These are phyloP conservation scores for Grosmannia serpens DNA, from an alignment of 2,329 filamentous ascomycete species.

Conservation along the genomic window DNA sequence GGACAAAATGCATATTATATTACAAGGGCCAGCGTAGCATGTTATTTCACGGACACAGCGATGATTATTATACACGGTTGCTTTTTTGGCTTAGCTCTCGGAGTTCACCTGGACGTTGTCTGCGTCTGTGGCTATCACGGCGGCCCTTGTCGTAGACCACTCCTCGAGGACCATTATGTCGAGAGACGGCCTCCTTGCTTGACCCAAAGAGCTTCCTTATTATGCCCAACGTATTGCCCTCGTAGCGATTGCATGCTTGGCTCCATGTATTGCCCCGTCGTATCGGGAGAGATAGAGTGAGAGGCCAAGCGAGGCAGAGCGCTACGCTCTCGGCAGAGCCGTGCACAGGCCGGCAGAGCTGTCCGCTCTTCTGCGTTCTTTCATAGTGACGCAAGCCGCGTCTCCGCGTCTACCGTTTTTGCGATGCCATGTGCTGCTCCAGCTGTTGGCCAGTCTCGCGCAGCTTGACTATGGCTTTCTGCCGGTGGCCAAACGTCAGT, in stretches of 20 bases:
- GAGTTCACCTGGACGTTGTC: background rate
- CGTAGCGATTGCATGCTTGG: too few relatives aligned
- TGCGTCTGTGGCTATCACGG: background rate
- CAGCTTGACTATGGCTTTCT: slow-evolving; percentile 51
- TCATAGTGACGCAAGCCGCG: background rate
- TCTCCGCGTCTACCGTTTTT: background rate
- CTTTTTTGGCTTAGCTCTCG: background rate
- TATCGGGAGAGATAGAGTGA: background rate
- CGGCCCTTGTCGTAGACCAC: too few relatives aligned
- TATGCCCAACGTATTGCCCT: too few relatives aligned
- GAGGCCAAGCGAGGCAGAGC: background rate
- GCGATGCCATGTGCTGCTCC: slow-evolving; percentile 26
- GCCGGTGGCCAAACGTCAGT: background rate
- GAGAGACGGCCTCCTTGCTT: too few relatives aligned
- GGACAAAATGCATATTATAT: background rate
- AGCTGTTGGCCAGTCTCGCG: slow-evolving; percentile 42
- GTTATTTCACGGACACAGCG: background rate
- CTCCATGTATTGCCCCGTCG: too few relatives aligned
- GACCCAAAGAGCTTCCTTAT: too few relatives aligned
- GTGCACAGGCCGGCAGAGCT: background rate
- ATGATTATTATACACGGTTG: background rate
- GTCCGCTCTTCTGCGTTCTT: background rate
- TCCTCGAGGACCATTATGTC: too few relatives aligned
- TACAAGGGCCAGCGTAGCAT: background rate
- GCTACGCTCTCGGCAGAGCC: background rate